These are phyloP conservation scores for Phytophthora vignae DNA, from an alignment of 352 stramenopile species.

Conservation along the genomic window DNA sequence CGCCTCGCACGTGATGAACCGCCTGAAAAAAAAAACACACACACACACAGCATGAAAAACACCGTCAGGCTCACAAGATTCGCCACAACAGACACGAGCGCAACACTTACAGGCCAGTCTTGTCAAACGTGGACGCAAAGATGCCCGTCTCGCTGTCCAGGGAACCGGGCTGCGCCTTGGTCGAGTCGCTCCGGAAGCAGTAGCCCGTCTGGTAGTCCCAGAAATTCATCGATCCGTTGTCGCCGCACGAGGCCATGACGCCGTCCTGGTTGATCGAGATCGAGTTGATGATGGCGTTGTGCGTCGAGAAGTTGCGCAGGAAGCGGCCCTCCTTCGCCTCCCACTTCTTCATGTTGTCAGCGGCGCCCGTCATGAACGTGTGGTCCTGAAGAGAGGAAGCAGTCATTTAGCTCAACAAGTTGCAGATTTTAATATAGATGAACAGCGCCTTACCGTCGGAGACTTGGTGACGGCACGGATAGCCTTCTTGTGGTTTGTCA, in stretches of 20 bases:
- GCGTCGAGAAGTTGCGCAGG: conserved; percentile 96
- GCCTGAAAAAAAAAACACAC: conserved; percentile 66
- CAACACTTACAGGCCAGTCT: conserved; percentile 91
- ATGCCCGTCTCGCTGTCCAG: conserved; percentile 99
- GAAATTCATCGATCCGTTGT: conserved; percentile 98
- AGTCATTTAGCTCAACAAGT: not conserved
- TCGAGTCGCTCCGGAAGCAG: conserved; percentile 97
- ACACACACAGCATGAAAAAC: conserved; percentile 41
- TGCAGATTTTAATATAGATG: not conserved
- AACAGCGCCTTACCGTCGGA: conserved; percentile 59
- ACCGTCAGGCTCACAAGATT: conserved; percentile 1
- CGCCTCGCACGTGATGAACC: conserved; percentile 98
- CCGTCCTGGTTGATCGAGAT: conserved; percentile 98
- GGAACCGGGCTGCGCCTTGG: conserved; percentile 95
- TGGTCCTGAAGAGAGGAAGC: conserved; percentile 76
- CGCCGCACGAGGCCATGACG: conserved; percentile 96
- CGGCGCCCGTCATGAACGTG: conserved; percentile 97
- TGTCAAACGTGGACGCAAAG: conserved; percentile 97
- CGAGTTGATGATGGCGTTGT: conserved; percentile 99
- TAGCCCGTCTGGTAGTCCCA: conserved; percentile 99
- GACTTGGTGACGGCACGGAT: conserved; percentile 93
- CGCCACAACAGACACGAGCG: not conserved
- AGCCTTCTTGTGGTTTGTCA: conserved; percentile 99
- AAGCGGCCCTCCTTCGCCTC: conserved; percentile 96
- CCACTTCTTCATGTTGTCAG: conserved; percentile 99